phyloP scores from a whole-genome alignment of 768 basidiomycete species.

The Filobasidium wieringae region DNA sequence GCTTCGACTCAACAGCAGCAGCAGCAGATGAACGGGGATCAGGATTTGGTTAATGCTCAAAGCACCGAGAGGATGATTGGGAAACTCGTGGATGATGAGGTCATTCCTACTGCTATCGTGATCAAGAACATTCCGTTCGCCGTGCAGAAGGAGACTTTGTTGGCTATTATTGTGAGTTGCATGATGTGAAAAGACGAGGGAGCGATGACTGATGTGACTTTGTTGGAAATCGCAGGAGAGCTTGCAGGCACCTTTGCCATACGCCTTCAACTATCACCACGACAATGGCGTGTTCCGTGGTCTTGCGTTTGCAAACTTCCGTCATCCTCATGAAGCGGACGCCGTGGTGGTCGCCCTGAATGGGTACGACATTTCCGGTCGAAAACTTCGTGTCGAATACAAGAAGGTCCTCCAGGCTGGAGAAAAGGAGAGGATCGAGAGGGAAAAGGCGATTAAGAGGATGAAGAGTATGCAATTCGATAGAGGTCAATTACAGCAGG shows the following conservation, averaged over 20 bases:
- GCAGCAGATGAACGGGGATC: background rate
- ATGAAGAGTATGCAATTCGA: slow-evolving; percentile 82
- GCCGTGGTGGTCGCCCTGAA: slow-evolving; percentile 80
- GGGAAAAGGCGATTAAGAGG: slow-evolving; percentile 93
- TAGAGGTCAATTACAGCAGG: background rate
- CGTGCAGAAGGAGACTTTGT: slow-evolving; percentile 87
- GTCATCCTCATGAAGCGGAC: slow-evolving; percentile 79
- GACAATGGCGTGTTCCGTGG: slow-evolving; percentile 96
- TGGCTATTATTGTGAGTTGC: slow-evolving; percentile 80
- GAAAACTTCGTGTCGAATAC: slow-evolving; percentile 96
- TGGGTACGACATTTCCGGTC: slow-evolving; percentile 47
- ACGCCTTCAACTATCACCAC: slow-evolving; percentile 98
- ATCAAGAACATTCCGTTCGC: slow-evolving; percentile 99
- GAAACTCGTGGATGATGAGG: slow-evolving; percentile 43
- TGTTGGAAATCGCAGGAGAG: slow-evolving; percentile 51
- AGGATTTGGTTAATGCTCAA: background rate
- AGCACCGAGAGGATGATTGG: slow-evolving; percentile 7
- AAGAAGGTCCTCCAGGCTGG: slow-evolving; percentile 99
- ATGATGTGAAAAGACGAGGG: background rate
- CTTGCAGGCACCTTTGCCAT: slow-evolving; percentile 85
- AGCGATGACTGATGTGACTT: background rate
- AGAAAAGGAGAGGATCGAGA: slow-evolving; percentile 95
- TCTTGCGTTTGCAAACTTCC: slow-evolving; percentile 95
- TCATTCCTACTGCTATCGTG: slow-evolving; percentile 97
- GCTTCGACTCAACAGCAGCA: background rate